Evolutionary conservation across 208 protist genomes (phyloP), one percentile per base, ranked within the genome.

Genomic region (Blechomonas ayalai): DNA sequence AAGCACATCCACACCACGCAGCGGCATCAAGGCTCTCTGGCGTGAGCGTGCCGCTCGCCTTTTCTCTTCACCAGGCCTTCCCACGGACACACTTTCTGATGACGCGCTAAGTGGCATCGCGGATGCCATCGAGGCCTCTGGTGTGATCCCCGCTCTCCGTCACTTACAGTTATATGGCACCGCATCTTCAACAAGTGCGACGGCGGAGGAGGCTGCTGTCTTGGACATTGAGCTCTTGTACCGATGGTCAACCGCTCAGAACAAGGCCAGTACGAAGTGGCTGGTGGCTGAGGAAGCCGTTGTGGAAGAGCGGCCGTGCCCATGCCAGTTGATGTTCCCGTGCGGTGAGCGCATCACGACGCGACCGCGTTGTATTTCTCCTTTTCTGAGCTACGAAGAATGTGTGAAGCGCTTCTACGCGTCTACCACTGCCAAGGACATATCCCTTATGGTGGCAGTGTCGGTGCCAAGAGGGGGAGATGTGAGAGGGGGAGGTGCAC

Each of bases 391-490:
- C 32, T 43, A 75, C 10, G 55, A 41, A 7, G 52, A 61, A 16
- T 82, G 75, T 40, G 23, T 81, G 12, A 53, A 63, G 22, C 58
- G 65, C 49, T 90, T 90, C 39, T 90, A 82, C 56, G 68, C 53
- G 15, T 70, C 77, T 20, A 76, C 59, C 8, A 87, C 82, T 15
- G 82, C 82, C 13, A 72, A 68, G 19, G 82, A 90, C 46, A 64
- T 82, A 15, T 87, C 82, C 1, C 20, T 90, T 8, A 44, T 90
- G 32, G 44, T 85, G 10, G 39, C 67, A 6, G 56, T 81, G 24
- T 79, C 62, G 34, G 34, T 25, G 42, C 19, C 12, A 29, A 13
- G 2, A 22, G 3, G 4, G 15, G 13, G 6, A 10, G 25, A 27
- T 18, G 35, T 6, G 33, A 33, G 6, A 54, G 58, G 32, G 48